phyloP scores from a whole-genome alignment of 2,329 filamentous ascomycete species.

The Ophiostoma pallidulum region DNA sequence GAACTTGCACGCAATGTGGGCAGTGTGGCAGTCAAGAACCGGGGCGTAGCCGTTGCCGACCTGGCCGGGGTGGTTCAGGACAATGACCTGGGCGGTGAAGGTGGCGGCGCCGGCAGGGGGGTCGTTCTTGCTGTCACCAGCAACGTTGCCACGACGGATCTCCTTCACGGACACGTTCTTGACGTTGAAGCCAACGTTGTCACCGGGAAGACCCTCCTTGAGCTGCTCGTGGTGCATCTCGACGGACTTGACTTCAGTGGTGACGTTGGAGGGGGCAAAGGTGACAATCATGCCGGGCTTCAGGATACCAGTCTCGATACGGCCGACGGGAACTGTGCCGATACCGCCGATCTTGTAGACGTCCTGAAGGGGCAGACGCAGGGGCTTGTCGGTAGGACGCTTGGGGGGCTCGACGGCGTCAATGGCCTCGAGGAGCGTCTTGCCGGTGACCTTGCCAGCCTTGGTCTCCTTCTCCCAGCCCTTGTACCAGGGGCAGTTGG shows the following conservation, averaged over 20 bases:
- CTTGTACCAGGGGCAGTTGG: conserved; percentile 99
- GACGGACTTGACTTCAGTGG: conserved; percentile 99
- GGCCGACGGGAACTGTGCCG: conserved; percentile 98
- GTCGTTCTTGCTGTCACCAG: conserved; percentile 99
- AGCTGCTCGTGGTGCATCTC: conserved; percentile 99
- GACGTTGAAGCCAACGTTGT: conserved; percentile 99
- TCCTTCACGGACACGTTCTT: conserved; percentile 99
- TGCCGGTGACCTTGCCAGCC: conserved; percentile 74
- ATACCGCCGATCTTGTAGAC: conserved; percentile 99
- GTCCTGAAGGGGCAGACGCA: conserved; percentile 99
- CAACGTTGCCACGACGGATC: conserved; percentile 99
- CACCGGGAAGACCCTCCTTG: conserved; percentile 84
- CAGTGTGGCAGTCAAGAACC: conserved; percentile 99
- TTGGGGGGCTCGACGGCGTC: conserved; percentile 87
- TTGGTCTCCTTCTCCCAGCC: conserved; percentile 99
- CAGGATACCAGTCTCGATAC: conserved; percentile 99
- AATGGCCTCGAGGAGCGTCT: conserved; percentile 99
- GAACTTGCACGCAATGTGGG: conserved; percentile 99
- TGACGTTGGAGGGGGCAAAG: conserved; percentile 97
- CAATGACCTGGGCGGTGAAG: conserved; percentile 99
- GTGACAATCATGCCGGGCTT: conserved; percentile 90
- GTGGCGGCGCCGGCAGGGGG: conserved; percentile 78
- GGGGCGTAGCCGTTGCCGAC: conserved; percentile 98
- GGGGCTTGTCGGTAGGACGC: conserved; percentile 97
- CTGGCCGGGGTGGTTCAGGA: conserved; percentile 99